Percentiles rank a stretch among this genome's conserved stretches.
These are phyloP conservation scores for Aspergillus nidulans DNA, from an alignment of 495 filamentous ascomycete genomes.

Conservation along the genomic window DNA sequence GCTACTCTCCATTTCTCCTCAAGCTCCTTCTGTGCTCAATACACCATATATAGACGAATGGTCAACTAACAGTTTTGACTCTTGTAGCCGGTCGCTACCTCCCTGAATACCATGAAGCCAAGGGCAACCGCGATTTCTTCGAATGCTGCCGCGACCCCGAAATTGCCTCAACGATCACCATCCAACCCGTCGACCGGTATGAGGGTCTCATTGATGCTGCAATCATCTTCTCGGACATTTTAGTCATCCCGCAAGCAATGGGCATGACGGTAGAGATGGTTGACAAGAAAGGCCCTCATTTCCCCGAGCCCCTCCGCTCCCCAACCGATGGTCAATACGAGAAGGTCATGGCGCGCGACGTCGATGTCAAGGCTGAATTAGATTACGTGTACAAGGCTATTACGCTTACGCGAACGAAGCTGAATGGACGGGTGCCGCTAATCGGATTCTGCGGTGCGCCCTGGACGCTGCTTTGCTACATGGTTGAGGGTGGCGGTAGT, in stretches of 20 bases:
- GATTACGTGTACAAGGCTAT: constrained; percentile 96
- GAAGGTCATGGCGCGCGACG: constrained; percentile 66
- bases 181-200: constrained; percentile 92
- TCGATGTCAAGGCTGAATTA: constrained; percentile 78
- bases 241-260: constrained; percentile 96
- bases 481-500: constrained; percentile 94
- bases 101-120: constrained; percentile 93
- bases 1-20: constrained; percentile 2
- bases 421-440: constrained; percentile 81
- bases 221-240: constrained; percentile 98
- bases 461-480: constrained; percentile 96
- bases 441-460: constrained; percentile 98
- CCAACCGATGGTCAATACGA: constrained; percentile 78
- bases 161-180: constrained; percentile 82
- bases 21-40: background rate
- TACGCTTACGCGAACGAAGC: constrained; percentile 80
- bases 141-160: constrained; percentile 91
- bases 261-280: constrained; percentile 97
- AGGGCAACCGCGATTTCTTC: constrained; percentile 89
- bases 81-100: constrained; percentile 86
- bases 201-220: constrained; percentile 88
- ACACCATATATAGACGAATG: background rate
- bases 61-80: background rate
- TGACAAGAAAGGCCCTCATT: constrained; percentile 91
- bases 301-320: constrained; percentile 74